Base-by-base conservation (phyloP, 495 filamentous ascomycete species). In the Xanthoparmelia taractica region DNA sequence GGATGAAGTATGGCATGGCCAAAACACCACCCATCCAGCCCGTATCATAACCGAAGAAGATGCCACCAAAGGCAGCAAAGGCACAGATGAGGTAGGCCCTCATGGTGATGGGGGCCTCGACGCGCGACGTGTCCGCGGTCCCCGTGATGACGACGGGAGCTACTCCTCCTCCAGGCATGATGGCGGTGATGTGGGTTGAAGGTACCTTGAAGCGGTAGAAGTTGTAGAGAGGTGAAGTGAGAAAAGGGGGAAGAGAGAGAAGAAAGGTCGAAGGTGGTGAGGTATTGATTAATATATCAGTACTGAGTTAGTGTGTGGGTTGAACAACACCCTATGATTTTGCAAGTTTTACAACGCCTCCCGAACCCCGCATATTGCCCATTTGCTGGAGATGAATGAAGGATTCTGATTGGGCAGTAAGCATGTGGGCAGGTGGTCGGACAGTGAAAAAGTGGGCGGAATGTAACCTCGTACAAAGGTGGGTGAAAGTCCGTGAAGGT, bases 1-100 rank as follows among this genome's bases (percentile, higher is more conserved):
- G 60, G 62, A 77, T 79, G 71, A 78, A 82, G 70, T 79, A 80
- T 34, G 74, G 67, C 78, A 84, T 82, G 54, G 70, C 78, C 56
- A 81, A 68, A 58, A 84, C 80, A 69, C 80, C 81, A 65, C 69
- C 72, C 69, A 84, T 84, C 68, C 81, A 82, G 60, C 80, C 80
- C n/a, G 79, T 77, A 64, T 82, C 78, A 67, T 74, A 78, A 45
- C 80, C 80, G 57, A 82, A 82, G 75, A 80, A 81, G 69, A 84
- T 81, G 72, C 82, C 82, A 72, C 82, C 82, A 68, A 84, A 83
- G 52, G 82, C 75, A 29, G 81, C 80, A 62, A 84, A 84, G 62
- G 79, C 81, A 68, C 82, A 84, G 74, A 84, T 81, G 20, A 84
- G 63, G 73, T 84, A 84, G 38, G 85, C 85, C 77, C 82, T 84